phyloP scores from a whole-genome alignment of 2,329 filamentous ascomycete genomes.

The Pseudonectria foliicola region DNA sequence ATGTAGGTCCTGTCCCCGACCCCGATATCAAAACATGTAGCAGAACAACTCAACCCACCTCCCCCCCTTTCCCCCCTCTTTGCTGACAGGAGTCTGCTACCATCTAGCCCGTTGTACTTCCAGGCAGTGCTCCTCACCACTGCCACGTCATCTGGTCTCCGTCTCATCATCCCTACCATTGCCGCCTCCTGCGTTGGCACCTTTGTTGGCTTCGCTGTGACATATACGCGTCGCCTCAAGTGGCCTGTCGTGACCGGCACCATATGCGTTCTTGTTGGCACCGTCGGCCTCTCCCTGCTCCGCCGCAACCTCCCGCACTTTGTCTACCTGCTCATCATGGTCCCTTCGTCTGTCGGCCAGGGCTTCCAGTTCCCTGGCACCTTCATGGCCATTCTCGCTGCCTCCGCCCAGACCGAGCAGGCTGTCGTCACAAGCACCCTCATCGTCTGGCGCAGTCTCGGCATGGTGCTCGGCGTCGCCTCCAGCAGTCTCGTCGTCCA shows the following conservation, averaged over 20 bases:
- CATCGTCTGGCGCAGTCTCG: slow-evolving; percentile 64
- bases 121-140: slow-evolving; percentile 65
- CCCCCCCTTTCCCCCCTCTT: not conserved
- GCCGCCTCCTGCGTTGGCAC: slow-evolving; percentile 49
- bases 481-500: slow-evolving; percentile 66
- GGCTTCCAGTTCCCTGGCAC: slow-evolving; percentile 60
- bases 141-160: slow-evolving; percentile 65
- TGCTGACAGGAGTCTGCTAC: not conserved
- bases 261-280: slow-evolving; percentile 41
- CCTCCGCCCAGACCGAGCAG: slow-evolving; percentile 53
- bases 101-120: slow-evolving; percentile 60
- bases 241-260: slow-evolving; percentile 50
- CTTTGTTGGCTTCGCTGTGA: slow-evolving; percentile 55
- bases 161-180: slow-evolving; percentile 57
- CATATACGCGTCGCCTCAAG: slow-evolving; percentile 51
- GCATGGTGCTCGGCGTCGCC: slow-evolving; percentile 67
- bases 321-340: slow-evolving; percentile 49
- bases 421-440: slow-evolving; percentile 65
- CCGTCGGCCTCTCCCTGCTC: slow-evolving; percentile 42
- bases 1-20: slow-evolving; percentile 30
- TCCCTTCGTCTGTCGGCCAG: slow-evolving; percentile 50
- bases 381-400: slow-evolving; percentile 56
- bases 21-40: not conserved
- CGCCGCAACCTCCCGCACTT: slow-evolving; percentile 42
- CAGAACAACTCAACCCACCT: not conserved